Percentiles rank a stretch among this genome's conserved stretches.
Conservation (phyloP, 805 yeast species). For the Ogataea paradorogensis region DNA sequence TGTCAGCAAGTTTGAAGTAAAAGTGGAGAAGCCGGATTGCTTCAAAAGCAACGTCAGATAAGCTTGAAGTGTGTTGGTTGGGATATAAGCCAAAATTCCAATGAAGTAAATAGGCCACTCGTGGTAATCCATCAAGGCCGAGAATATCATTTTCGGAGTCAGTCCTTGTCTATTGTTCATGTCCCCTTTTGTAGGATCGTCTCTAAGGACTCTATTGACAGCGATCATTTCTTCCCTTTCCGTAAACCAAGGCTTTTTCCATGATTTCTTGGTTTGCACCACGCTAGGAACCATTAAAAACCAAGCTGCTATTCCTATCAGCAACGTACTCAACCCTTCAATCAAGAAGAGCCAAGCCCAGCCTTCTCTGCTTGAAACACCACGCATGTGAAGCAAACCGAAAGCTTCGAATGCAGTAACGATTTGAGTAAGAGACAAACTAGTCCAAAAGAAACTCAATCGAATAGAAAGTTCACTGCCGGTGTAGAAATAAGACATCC, state of each 20-base stretch:
- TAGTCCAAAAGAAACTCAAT: constrained; percentile 58
- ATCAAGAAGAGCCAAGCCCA: constrained; percentile 69
- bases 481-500: constrained; percentile 67
- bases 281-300: constrained; percentile 35
- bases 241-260: constrained; percentile 41
- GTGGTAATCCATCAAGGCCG: constrained; percentile 46
- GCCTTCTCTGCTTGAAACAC: constrained; percentile 42
- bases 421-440: constrained; percentile 47
- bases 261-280: constrained; percentile 30
- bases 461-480: constrained; percentile 55
- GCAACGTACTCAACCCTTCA: constrained; percentile 57
- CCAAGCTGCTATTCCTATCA: constrained; percentile 43
- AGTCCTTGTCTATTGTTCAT: constrained; percentile 62
- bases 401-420: constrained; percentile 44
- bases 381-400: constrained; percentile 52
- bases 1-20: constrained; percentile 48
- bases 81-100: constrained; percentile 43
- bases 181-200: constrained; percentile 63
- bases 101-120: constrained; percentile 52
- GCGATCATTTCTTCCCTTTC: constrained; percentile 55
- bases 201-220: constrained; percentile 56
- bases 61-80: constrained; percentile 34
- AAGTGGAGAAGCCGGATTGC: constrained; percentile 49
- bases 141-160: constrained; percentile 37
- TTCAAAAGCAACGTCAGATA: constrained; percentile 51